Evolutionary conservation across 2,329 filamentous ascomycete species (phyloP).

Genomic region (Fusarium chuoi): DNA sequence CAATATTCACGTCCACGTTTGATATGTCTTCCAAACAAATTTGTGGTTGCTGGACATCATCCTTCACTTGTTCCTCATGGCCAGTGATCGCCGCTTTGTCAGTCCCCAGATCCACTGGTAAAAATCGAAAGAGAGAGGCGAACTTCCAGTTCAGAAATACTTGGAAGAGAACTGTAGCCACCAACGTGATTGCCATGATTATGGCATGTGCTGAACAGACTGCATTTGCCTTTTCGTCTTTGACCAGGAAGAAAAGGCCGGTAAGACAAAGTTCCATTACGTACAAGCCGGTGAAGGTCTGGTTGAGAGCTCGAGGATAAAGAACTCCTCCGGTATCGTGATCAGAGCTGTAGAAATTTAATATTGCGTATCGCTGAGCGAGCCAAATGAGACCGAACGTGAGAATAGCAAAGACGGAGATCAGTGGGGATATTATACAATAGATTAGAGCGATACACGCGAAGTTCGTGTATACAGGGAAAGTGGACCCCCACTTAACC

Average conservation of each 20-base stretch:
- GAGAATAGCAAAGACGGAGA: constrained; percentile 91
- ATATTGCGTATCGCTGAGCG: constrained; percentile 92
- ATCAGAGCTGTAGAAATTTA: constrained; percentile 90
- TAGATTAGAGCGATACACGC: constrained; percentile 94
- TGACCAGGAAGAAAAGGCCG: constrained; percentile 86
- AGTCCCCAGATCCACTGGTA: constrained; percentile 95
- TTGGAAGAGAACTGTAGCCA: constrained; percentile 81
- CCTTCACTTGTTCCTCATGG: not conserved
- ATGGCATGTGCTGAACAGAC: constrained; percentile 82
- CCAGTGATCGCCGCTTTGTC: constrained; percentile 62
- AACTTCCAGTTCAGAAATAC: constrained; percentile 84
- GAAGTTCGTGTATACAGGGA: constrained; percentile 95
- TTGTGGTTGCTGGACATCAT: not conserved
- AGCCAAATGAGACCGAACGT: constrained; percentile 94
- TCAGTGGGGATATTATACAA: constrained; percentile 86
- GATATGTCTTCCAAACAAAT: not conserved
- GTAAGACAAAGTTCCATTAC: constrained; percentile 92
- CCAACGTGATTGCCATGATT: constrained; percentile 80
- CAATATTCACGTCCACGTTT: not conserved
- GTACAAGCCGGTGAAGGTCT: constrained; percentile 93
- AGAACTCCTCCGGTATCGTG: constrained; percentile 92
- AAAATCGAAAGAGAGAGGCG: constrained; percentile 82
- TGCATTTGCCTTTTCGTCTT: constrained; percentile 63
- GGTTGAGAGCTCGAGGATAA: constrained; percentile 93
- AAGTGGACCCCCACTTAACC: constrained; percentile 92